These are phyloP conservation scores for Termitomyces eurrhizus DNA, from an alignment of 768 basidiomycete species.

Conservation along the genomic window DNA sequence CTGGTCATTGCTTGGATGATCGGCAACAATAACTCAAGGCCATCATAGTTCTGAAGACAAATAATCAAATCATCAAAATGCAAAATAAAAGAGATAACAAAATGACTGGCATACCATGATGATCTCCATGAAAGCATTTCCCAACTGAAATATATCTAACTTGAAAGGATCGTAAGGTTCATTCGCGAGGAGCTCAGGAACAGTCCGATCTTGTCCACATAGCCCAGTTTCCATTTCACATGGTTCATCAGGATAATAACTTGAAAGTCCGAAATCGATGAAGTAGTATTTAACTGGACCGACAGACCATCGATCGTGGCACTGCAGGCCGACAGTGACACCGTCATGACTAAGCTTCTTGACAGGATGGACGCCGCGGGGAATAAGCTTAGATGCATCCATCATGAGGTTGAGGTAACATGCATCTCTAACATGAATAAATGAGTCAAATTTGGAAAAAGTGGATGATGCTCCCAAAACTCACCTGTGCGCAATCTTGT, in stretches of 20 bases:
- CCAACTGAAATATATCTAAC: slow-evolving; percentile 26
- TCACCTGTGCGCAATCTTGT: no score
- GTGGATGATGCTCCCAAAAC: no score
- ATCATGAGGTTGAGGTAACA: slow-evolving; percentile 17
- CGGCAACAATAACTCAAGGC: background rate
- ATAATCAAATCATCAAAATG: no score
- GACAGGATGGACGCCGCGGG: slow-evolving; percentile 11
- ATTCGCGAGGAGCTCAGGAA: slow-evolving; percentile 21
- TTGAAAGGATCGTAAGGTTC: slow-evolving; percentile 27
- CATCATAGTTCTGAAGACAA: background rate
- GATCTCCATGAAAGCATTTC: slow-evolving; percentile 11
- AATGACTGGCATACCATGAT: background rate
- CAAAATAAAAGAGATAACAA: background rate
- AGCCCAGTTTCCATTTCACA: slow-evolving; percentile 4
- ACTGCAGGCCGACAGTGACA: background rate
- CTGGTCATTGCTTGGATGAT: background rate
- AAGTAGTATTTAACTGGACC: slow-evolving; percentile 23
- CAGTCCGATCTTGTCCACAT: slow-evolving; percentile 18
- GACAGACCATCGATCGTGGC: slow-evolving; percentile 17
- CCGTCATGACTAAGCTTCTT: background rate
- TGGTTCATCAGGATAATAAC: slow-evolving; percentile 2
- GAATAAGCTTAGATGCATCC: slow-evolving; percentile 12
- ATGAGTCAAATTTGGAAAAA: no score
- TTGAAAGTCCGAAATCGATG: slow-evolving; percentile 24
- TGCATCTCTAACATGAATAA: slow-evolving; percentile 15